Evolutionary conservation across 2,329 filamentous ascomycete species (phyloP), one percentile per base, ranked within the genome.

Genomic region (Penicillium janthinellum): DNA sequence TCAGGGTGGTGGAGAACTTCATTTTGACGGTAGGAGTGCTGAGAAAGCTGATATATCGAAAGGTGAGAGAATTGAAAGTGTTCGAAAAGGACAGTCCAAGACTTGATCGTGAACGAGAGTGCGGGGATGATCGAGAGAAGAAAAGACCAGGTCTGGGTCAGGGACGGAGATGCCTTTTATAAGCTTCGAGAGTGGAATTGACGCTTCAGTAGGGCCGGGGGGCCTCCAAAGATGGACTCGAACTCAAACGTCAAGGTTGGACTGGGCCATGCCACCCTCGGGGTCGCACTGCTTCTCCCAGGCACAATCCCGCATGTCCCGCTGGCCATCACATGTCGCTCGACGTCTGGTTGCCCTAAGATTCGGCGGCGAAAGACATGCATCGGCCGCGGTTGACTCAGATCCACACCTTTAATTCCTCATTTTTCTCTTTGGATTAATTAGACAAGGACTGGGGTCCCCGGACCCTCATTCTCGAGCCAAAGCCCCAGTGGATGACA

Each of bases 1-100:
- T 57, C 35, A 73, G 44, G 50, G 67, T 59, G 60, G 64, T 61
- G 17, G 66, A 69, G 66, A 76, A 71, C 58, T 75, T 68, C 75
- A 77, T 77, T 53, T 67, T 75, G 64, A 55, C 62, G 45, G 56
- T 51, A 17, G 14, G 22, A 44, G 42, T 53, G 51, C 41, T 28
- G 52, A 22, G 37, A 41, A 45, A 55, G 34, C 42, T 28, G 31
- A 22, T 55, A 45, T 15, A 53, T 53, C 38, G 25, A 47, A 37
- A 25, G 25, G 44, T 47, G 39, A 45, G 25, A 28, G 25, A 17
- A 14, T 48, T 35, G 52, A 56, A 45, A 34, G 25, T 54, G 15
- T 50, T 58, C 54, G 65, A 61, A 65, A 69, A 63, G 63, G 67
- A 69, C 67, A 58, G 67, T 66, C 44, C 42, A 59, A 39, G 57